phyloP scores from a whole-genome alignment of 78 protist genomes.

The Planoprotostelium fungivorum region DNA sequence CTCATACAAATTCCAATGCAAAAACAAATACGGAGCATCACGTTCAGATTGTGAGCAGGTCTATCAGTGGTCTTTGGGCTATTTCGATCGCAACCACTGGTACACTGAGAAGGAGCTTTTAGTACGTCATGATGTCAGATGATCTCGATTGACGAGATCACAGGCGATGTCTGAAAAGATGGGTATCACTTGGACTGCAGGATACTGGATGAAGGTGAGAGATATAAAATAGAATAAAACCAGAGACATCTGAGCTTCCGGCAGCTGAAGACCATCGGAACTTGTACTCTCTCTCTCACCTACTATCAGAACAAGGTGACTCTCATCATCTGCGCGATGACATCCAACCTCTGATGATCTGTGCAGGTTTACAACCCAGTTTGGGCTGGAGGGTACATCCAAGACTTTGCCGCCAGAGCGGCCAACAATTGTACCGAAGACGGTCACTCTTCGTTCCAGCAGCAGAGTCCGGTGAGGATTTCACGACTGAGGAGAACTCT shows the following conservation, averaged over 20 bases:
- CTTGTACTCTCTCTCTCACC: neutral
- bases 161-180: neutral
- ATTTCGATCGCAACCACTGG: neutral
- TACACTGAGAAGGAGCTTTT: neutral
- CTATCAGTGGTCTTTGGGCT: neutral
- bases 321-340: no score
- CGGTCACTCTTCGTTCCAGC: neutral
- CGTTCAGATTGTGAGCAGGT: neutral
- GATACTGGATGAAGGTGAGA: neutral
- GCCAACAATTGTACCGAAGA: neutral
- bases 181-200: neutral
- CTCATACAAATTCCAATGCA: neutral
- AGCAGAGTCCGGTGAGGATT: neutral
- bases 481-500: neutral
- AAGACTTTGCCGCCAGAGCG: neutral
- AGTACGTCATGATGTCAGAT: neutral
- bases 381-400: neutral
- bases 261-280: neutral
- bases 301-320: neutral
- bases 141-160: neutral
- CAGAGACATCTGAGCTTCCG: neutral
- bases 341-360: neutral
- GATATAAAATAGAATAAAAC: neutral
- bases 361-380: neutral
- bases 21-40: neutral